These are phyloP conservation scores for Ulmus americana DNA, from an alignment of 331 rosid genomes.

Conservation along the genomic window DNA sequence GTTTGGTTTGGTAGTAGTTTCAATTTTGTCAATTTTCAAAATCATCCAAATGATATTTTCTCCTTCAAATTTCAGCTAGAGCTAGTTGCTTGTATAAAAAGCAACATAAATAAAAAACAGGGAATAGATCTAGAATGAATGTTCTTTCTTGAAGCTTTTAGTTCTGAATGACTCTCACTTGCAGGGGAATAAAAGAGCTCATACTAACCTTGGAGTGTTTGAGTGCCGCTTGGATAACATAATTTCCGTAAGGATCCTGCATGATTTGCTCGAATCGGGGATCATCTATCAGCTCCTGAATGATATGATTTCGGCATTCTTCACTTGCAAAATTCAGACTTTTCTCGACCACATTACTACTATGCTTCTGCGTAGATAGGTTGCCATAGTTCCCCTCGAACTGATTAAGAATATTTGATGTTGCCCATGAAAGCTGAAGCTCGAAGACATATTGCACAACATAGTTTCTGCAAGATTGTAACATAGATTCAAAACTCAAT, in stretches of 20 bases:
- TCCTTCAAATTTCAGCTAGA: too few species aligned
- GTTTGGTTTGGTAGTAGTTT: too few species aligned
- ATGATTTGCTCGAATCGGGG: slow-evolving; percentile 41
- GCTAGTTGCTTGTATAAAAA: background rate
- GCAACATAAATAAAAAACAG: background rate
- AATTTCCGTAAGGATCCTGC: slow-evolving; percentile 55
- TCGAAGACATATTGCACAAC: slow-evolving; percentile 51
- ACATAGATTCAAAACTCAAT: slow-evolving; percentile 13
- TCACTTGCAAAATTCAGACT: slow-evolving; percentile 35
- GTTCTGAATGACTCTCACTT: too few species aligned
- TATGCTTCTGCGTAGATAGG: slow-evolving; percentile 47
- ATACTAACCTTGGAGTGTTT: slow-evolving; percentile 37
- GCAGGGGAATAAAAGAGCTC: background rate
- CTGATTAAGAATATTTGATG: slow-evolving; percentile 29
- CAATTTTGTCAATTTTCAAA: too few species aligned
- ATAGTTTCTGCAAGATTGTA: slow-evolving; percentile 40
- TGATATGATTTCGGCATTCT: slow-evolving; percentile 17
- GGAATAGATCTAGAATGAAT: background rate
- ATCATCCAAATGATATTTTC: too few species aligned
- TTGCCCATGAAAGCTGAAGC: slow-evolving; percentile 43
- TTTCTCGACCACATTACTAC: slow-evolving; percentile 56
- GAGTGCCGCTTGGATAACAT: slow-evolving; percentile 45
- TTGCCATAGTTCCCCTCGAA: slow-evolving; percentile 42
- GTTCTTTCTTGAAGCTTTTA: background rate
- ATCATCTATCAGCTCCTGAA: slow-evolving; percentile 35